Evolutionary conservation across 192 early-diverging fungal species (phyloP), one percentile per base, ranked within the genome.

Genomic region (Entomortierella beljakovae): DNA sequence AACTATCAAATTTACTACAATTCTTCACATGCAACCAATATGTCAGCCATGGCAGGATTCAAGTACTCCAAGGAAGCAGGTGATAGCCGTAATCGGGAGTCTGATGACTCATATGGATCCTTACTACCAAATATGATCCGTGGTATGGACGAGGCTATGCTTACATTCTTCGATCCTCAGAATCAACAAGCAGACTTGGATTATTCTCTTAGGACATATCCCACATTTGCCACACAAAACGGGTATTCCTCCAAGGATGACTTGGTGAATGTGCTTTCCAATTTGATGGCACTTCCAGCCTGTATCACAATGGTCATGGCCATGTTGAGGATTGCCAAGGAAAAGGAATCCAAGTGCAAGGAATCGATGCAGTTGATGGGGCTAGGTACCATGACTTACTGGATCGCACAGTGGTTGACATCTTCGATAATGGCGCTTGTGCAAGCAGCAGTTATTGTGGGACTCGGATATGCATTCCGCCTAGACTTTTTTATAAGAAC

Each of bases 341-440:
- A 94, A 66, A 93, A 94, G 73, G 93, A 94, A 63, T 64, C 62
- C 31, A 90, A 92, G 63, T 82, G 93, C 65, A 85, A 87, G 32
- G 87, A 89, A 63, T 87, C 87, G 48, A 90, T 94, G 88, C 82
- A 89, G 48, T 90, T 93, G 86, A 92, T 94, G 91, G 93, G 93
- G 18, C 76, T 94, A 2, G 84, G 83, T 35, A 32, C 64, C 20
- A 57, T 80, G 26, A 80, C 87, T 0, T 93, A 91, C 71, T 93
- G 91, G 92, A 49, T 85, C 22, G 80, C 80, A 0, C 84, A 89
- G 51, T 92, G 89, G 66, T 34, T 93, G 35, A 85, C 84, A 6
- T 80, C 82, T 53, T 80, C 86, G 53, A 77, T 88, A n/a, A 74
- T 90, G 58, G 77, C 91, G 4, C 6, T 85, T 10, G 53, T 92